Evolutionary conservation across 176 grass and related monocot genomes (phyloP), one percentile per base, ranked within the genome.

Genomic region (Oryza glumipatula): DNA sequence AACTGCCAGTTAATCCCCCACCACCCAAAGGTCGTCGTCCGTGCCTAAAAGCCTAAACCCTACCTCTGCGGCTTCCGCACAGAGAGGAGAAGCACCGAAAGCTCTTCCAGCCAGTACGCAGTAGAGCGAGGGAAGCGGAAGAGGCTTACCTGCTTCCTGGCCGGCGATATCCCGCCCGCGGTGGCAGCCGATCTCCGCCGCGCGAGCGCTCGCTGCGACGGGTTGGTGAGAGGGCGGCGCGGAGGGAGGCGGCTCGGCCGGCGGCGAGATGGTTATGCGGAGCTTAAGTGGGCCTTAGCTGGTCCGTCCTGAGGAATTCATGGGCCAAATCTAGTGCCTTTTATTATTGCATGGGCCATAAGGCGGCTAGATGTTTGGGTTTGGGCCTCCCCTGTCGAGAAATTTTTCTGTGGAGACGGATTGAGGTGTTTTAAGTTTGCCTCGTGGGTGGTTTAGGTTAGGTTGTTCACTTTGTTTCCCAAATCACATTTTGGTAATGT

Each of bases 41-140:
- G 0, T 44, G 76, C 36, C n/a, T 65, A 65, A 26, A 79, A 67
- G 76, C 58, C n/a, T 65, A 78, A 79, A 79, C 63, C 63, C 39
- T 79, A 79, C 9, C 9, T 15, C 22, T 10, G 43, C 19, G 17
- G 24, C 43, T 79, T 32, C 5, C 23, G 4, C 30, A 2, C 30
- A 32, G 2, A 43, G 26, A 30, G 22, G 65, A 66, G 22, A 17
- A 66, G 8, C 39, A 47, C 45, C 45, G 15, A 47, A 32, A 65
- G 2, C 26, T 12, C 5, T 54, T 54, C 51, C 48, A 44, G 43
- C 8, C 43, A 16, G 3, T 16, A 51, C 48, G 14, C 14, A 51
- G 14, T 7, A 21, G 16, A 58, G 0, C 17, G 43, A 44, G 39
- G 39, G 52, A 21, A 58, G 51, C 16, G 17, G 6, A 16, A 16